Percentiles rank a stretch among this genome's conserved stretches.
Conservation (phyloP, 441 rosid genomes). For the Bocquillonia castaneifolia region DNA sequence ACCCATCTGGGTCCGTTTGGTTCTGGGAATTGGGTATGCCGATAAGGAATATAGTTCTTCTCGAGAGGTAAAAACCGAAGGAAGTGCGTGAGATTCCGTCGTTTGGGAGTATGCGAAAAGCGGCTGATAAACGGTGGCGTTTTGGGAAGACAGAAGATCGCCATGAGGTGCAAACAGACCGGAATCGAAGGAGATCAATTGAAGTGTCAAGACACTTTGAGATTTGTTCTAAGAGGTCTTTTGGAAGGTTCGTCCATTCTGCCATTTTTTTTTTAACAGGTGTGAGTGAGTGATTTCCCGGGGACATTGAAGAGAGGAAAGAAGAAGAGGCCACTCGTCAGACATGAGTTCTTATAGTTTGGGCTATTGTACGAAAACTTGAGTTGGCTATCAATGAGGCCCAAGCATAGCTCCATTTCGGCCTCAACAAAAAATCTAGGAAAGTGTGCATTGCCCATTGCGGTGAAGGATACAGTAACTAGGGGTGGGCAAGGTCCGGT, state of each 20-base stretch:
- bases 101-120: constrained; percentile 51
- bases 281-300: not conserved
- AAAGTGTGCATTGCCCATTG: too few species aligned
- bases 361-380: too few species aligned
- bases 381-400: too few species aligned
- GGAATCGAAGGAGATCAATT: constrained; percentile 56
- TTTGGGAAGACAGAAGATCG: constrained; percentile 43
- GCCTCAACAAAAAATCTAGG: too few species aligned
- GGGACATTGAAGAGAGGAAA: not conserved
- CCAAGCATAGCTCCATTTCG: too few species aligned
- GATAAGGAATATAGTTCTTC: constrained; percentile 53
- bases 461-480: too few species aligned
- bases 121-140: constrained; percentile 32
- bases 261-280: constrained; percentile 31
- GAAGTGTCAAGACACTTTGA: constrained; percentile 41
- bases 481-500: too few species aligned
- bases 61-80: constrained; percentile 59
- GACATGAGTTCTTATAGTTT: too few species aligned
- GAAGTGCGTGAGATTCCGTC: constrained; percentile 40
- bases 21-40: constrained; percentile 23
- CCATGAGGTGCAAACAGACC: constrained; percentile 75
- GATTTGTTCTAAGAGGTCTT: constrained; percentile 55
- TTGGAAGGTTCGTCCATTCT: constrained; percentile 59
- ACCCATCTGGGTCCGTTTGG: constrained; percentile 30
- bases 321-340: not conserved